Evolutionary conservation across 2,329 filamentous ascomycete genomes (phyloP).

Genomic region (Sarocladium oryzae): DNA sequence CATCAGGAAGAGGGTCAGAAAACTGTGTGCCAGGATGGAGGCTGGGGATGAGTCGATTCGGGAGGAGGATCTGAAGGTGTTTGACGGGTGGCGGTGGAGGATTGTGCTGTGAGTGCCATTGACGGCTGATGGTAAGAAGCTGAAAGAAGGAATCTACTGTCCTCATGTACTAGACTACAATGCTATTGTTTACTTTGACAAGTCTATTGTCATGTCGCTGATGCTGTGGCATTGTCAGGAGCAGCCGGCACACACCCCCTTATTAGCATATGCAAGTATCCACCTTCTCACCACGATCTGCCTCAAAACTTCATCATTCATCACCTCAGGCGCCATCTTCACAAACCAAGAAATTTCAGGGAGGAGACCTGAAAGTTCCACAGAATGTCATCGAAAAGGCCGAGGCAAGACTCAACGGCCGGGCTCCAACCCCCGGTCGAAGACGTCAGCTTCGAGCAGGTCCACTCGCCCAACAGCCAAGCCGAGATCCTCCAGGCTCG

Average conservation of each 20-base stretch:
- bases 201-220: no score
- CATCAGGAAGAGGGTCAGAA: constrained; percentile 42
- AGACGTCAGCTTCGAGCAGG: neutral
- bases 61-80: constrained; percentile 41
- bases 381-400: neutral
- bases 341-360: no score
- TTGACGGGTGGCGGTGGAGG: constrained; percentile 52
- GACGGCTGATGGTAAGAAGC: no score
- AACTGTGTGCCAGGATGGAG: constrained; percentile 41
- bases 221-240: no score
- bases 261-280: constrained; percentile 5
- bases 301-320: neutral
- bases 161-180: no score
- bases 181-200: no score
- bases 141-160: no score
- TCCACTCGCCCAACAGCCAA: neutral
- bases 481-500: constrained; percentile 4
- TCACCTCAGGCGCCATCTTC: neutral
- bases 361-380: no score
- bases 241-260: neutral
- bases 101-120: constrained; percentile 39
- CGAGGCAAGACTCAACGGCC: neutral
- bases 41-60: constrained; percentile 36
- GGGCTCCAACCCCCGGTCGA: neutral
- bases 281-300: neutral